phyloP scores from a whole-genome alignment of 2,329 filamentous ascomycete genomes.

The Sarocladium kiliense region DNA sequence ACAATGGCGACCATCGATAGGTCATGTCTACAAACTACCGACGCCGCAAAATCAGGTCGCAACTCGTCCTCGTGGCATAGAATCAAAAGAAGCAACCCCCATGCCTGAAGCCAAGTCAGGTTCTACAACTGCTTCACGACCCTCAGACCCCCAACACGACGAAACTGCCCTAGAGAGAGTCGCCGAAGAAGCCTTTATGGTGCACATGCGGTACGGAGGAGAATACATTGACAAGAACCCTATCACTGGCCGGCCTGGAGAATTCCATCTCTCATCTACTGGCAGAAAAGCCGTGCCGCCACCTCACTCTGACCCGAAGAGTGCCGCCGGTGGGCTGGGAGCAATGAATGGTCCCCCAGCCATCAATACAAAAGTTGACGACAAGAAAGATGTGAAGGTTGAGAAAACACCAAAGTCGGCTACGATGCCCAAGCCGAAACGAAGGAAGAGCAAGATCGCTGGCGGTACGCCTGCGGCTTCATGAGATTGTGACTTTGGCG shows the following conservation, averaged over 20 bases:
- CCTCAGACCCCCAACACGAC: constrained; percentile 28
- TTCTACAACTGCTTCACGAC: constrained; percentile 8
- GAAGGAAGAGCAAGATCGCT: constrained; percentile 43
- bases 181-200: constrained; percentile 52
- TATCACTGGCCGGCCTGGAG: constrained; percentile 60
- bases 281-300: constrained; percentile 42
- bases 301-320: constrained; percentile 23
- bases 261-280: constrained; percentile 59
- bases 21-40: constrained; percentile 50
- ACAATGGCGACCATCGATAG: constrained; percentile 49
- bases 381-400: constrained; percentile 40
- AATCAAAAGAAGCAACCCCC: constrained; percentile 43
- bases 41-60: constrained; percentile 25
- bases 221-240: constrained; percentile 66
- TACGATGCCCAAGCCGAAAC: constrained; percentile 36
- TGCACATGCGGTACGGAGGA: constrained; percentile 54
- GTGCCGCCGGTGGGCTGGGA: constrained; percentile 23
- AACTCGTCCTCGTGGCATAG: constrained; percentile 23
- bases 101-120: constrained; percentile 30
- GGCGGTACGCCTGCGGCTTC: constrained; percentile 26
- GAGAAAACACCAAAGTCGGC: constrained; percentile 39
- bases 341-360: constrained; percentile 28
- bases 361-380: constrained; percentile 36
- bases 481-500: neutral
- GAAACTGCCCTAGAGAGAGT: constrained; percentile 38